Conservation (phyloP, 1,284 basidiomycete species). For the Puccinia hordei region DNA sequence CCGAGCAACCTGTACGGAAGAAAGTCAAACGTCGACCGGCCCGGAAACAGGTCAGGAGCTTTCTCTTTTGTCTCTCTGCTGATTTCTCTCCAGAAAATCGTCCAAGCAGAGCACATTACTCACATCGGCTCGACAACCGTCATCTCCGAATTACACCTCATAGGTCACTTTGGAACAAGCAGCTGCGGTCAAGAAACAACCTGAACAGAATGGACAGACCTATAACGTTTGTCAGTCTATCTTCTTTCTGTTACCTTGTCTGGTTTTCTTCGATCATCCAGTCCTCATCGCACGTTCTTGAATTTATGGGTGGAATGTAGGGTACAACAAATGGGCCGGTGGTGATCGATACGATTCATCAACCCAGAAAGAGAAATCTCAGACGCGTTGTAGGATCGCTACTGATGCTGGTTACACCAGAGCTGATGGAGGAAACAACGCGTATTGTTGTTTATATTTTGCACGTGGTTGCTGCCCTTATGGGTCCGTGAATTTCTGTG, state of each 20-base stretch:
- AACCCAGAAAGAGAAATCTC: constrained; percentile 72
- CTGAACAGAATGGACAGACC: constrained; percentile 87
- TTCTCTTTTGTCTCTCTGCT: no score
- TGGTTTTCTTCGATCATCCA: constrained; percentile 47
- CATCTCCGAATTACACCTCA: not conserved
- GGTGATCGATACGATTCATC: constrained; percentile 91
- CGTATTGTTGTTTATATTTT: constrained; percentile 94
- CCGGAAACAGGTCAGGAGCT: constrained; percentile 55
- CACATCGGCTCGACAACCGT: not conserved
- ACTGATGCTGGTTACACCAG: constrained; percentile 88
- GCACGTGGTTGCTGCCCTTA: constrained; percentile 95
- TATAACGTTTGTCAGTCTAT: constrained; percentile 70
- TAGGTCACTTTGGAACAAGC: constrained; percentile 75
- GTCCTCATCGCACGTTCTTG: not conserved
- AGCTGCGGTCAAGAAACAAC: constrained; percentile 82
- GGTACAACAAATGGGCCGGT: constrained; percentile 99
- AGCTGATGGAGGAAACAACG: constrained; percentile 84
- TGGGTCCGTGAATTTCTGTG: constrained; percentile 63
- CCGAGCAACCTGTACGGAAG: constrained; percentile 51
- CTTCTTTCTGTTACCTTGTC: not conserved
- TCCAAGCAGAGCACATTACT: not conserved
- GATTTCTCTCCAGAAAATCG: no score
- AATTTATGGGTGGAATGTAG: constrained; percentile 66
- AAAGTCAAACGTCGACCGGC: constrained; percentile 57
- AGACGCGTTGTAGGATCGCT: constrained; percentile 85